These are phyloP conservation scores for Zygosaccharomyces siamensis DNA, from an alignment of 805 yeast species.

Conservation along the genomic window DNA sequence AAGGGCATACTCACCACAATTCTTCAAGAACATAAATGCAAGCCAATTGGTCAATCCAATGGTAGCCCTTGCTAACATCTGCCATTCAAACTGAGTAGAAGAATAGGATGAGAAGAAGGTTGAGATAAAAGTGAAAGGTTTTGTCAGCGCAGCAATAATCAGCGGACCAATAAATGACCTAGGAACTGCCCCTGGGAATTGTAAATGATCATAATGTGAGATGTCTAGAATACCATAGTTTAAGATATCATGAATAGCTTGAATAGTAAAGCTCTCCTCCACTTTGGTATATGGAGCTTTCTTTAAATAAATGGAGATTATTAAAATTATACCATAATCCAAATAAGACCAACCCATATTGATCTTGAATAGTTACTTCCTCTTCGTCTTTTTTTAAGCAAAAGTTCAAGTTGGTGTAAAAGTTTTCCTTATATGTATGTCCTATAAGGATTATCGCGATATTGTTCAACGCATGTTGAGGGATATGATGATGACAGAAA, in stretches of 20 bases:
- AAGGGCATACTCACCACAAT: slow-evolving; percentile 31
- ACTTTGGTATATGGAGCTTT: slow-evolving; percentile 84
- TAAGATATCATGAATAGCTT: slow-evolving; percentile 80
- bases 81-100: slow-evolving; percentile 46
- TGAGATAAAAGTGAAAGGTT: slow-evolving; percentile 33
- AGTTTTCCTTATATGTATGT: background rate
- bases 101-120: slow-evolving; percentile 8
- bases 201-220: slow-evolving; percentile 60
- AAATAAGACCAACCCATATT: slow-evolving; percentile 26
- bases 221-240: slow-evolving; percentile 49
- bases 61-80: slow-evolving; percentile 50
- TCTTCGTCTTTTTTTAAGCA: background rate
- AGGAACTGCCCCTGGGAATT: slow-evolving; percentile 87
- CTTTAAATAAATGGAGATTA: slow-evolving; percentile 46
- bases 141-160: slow-evolving; percentile 44
- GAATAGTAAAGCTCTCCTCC: slow-evolving; percentile 88
- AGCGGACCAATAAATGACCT: slow-evolving; percentile 75
- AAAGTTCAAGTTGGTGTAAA: background rate
- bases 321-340: slow-evolving; percentile 39
- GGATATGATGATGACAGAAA: background rate
- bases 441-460: background rate
- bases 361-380: background rate
- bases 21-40: slow-evolving; percentile 49
- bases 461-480: background rate
- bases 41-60: slow-evolving; percentile 60